These are phyloP conservation scores for Globisporangium paroecandrum DNA, from an alignment of 352 stramenopile genomes.

Conservation along the genomic window DNA sequence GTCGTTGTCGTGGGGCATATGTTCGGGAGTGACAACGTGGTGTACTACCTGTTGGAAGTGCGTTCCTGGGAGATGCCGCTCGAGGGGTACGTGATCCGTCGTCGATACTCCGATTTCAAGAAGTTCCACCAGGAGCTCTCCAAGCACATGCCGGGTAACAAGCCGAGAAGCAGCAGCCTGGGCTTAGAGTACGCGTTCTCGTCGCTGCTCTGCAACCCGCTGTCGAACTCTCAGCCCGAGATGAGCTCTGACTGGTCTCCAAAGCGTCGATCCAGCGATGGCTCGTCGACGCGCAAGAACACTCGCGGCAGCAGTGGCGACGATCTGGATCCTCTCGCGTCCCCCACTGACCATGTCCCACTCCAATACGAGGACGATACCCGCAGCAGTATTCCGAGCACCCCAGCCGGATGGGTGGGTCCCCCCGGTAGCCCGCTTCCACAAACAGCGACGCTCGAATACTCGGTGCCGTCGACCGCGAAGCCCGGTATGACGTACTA, in stretches of 20 bases:
- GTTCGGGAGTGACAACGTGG: constrained; percentile 55
- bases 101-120: constrained; percentile 76
- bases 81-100: constrained; percentile 75
- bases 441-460: constrained; percentile 9
- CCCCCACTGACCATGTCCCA: not conserved
- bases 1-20: constrained; percentile 68
- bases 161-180: constrained; percentile 20
- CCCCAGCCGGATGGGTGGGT: not conserved
- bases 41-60: constrained; percentile 79
- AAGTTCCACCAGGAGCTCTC: constrained; percentile 50
- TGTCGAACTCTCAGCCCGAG: constrained; percentile 28
- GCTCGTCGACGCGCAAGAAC: constrained; percentile 18
- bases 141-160: constrained; percentile 47
- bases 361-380: not conserved
- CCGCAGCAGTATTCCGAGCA: not conserved
- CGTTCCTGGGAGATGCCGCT: constrained; percentile 66
- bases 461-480: constrained; percentile 7
- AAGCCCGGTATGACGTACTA: constrained; percentile 31
- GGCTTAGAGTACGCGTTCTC: constrained; percentile 33
- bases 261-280: constrained; percentile 26
- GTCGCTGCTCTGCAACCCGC: constrained; percentile 52
- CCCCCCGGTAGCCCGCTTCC: not conserved
- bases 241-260: constrained; percentile 54
- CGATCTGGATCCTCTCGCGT: not conserved
- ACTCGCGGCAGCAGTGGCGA: constrained; percentile 14